These are phyloP conservation scores for Jatropha multifida DNA, from an alignment of 441 rosid species.

Conservation along the genomic window DNA sequence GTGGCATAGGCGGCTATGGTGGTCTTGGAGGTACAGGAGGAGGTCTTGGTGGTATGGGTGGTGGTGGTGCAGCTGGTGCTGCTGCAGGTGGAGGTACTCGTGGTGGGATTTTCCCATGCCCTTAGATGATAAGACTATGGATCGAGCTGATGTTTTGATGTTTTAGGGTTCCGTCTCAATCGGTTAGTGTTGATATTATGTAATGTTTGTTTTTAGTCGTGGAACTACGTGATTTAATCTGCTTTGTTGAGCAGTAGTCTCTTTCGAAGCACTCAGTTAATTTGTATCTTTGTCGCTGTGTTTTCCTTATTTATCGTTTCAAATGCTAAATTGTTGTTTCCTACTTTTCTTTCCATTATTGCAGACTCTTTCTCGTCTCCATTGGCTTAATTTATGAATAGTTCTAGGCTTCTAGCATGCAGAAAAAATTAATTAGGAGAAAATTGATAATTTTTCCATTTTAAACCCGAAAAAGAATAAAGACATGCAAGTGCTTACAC, in stretches of 20 bases:
- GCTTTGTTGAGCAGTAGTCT: background rate
- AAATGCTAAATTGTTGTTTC: background rate
- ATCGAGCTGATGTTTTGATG: too few species aligned
- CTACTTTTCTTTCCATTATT: background rate
- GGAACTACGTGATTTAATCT: background rate
- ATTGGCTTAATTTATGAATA: too few species aligned
- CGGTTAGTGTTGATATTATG: background rate
- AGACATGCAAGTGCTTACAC: too few species aligned
- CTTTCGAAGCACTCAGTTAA: background rate
- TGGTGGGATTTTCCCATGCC: slow-evolving; percentile 31
- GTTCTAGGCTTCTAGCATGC: too few species aligned
- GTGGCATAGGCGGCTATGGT: slow-evolving; percentile 50
- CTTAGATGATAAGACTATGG: slow-evolving; percentile 16
- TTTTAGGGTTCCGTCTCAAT: background rate
- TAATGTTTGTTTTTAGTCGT: background rate
- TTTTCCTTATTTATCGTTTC: background rate
- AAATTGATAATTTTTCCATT: too few species aligned
- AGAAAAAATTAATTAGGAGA: too few species aligned
- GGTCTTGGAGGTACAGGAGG: slow-evolving; percentile 42
- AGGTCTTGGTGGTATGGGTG: slow-evolving; percentile 27
- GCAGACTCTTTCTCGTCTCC: background rate
- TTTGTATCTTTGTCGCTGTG: background rate
- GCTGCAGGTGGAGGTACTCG: slow-evolving; percentile 29
- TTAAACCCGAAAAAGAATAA: too few species aligned
- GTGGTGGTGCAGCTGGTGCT: slow-evolving; percentile 28